These are phyloP conservation scores for Curvularia hawaiiensis DNA, from an alignment of 2,329 filamentous ascomycete genomes.

Conservation along the genomic window DNA sequence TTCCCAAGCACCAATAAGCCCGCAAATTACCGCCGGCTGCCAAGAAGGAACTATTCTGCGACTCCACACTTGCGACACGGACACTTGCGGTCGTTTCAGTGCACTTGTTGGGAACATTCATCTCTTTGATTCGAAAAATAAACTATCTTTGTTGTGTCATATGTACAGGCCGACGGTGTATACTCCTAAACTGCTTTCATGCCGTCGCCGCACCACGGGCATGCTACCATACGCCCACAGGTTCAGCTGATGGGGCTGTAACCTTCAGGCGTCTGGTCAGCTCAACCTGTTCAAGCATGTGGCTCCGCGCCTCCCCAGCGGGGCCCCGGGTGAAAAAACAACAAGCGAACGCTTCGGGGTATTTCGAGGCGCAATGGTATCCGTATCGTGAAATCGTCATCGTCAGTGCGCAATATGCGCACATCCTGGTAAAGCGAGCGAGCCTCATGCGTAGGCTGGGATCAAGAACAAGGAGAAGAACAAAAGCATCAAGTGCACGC, in stretches of 20 bases:
- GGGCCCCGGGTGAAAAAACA: constrained; percentile 7
- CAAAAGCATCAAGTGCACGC: constrained; percentile 7
- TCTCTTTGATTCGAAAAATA: background rate
- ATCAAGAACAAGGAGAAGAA: constrained; percentile 15
- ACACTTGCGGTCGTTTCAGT: constrained; percentile 7
- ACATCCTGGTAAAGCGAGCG: constrained; percentile 23
- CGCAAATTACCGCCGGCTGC: constrained; percentile 11
- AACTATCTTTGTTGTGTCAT: constrained; percentile 8
- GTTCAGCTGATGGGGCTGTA: background rate
- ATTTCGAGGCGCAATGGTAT: constrained; percentile 30
- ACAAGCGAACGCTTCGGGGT: constrained; percentile 33
- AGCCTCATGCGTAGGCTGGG: constrained; percentile 18
- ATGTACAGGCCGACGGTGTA: constrained; percentile 6
- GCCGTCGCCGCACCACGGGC: background rate
- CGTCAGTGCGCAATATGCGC: constrained; percentile 3
- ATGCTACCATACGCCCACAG: background rate
- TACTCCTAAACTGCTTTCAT: background rate
- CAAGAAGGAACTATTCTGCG: background rate
- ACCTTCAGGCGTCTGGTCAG: background rate
- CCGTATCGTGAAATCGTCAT: constrained; percentile 26
- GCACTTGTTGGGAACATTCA: background rate
- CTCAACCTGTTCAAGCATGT: background rate
- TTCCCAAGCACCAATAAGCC: constrained; percentile 4
- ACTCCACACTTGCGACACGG: constrained; percentile 4
- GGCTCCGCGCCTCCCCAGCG: background rate